phyloP scores from a whole-genome alignment of 1,284 basidiomycete species.

The Ganoderma multipileum region DNA sequence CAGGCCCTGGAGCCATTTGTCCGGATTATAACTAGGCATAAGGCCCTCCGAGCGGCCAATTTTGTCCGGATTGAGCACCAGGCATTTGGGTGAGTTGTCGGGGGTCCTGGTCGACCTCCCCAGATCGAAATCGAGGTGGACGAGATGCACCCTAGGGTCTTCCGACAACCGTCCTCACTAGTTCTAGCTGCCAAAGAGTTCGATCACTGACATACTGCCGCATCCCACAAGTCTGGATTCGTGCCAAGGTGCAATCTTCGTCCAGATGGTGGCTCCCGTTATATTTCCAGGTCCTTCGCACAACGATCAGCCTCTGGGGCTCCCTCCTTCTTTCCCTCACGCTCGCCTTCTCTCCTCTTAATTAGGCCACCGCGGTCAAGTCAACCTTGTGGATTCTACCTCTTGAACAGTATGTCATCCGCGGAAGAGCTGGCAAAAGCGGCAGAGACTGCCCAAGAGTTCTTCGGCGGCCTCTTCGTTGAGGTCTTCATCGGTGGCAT shows the following conservation, averaged over 20 bases:
- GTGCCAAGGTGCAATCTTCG: too few relatives aligned
- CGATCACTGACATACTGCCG: too few relatives aligned
- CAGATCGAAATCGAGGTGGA: too few relatives aligned
- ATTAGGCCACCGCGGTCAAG: background rate
- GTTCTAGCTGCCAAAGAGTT: too few relatives aligned
- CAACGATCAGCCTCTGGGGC: background rate
- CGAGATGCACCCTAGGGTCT: too few relatives aligned
- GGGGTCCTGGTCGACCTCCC: background rate
- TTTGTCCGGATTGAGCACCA: background rate
- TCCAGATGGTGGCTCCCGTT: too few relatives aligned
- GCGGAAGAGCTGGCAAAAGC: too few relatives aligned
- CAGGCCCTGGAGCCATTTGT: background rate
- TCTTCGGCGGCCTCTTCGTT: constrained; percentile 27
- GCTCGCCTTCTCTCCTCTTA: background rate
- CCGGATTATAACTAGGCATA: background rate
- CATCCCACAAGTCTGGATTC: too few relatives aligned
- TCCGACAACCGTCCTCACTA: too few relatives aligned
- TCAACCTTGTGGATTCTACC: background rate
- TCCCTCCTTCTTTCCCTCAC: background rate
- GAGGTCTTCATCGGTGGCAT: constrained; percentile 47
- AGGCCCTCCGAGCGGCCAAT: background rate
- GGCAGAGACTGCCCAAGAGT: constrained; percentile 3
- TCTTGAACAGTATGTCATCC: background rate
- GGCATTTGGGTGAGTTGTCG: background rate
- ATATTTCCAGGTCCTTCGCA: too few relatives aligned